Conservation (phyloP, 2,329 filamentous ascomycete species). For the Aspergillus awamori region DNA sequence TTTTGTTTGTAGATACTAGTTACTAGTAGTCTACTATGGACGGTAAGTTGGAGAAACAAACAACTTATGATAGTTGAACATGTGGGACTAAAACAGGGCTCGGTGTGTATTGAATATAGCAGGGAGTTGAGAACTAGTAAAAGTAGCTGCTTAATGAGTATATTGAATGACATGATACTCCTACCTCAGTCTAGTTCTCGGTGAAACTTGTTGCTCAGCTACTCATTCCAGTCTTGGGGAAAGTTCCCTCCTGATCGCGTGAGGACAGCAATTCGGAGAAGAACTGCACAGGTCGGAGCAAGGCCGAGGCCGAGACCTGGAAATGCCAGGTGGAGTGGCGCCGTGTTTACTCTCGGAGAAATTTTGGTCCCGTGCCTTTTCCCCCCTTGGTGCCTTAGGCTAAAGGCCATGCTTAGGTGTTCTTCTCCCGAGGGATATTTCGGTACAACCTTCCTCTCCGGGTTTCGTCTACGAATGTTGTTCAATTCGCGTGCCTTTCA, state of each 20-base stretch:
- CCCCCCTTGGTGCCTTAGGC: background rate
- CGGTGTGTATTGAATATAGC: too few species aligned
- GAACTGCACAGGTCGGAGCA: conserved; percentile 1
- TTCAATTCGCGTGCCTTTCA: background rate
- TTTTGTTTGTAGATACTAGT: too few species aligned
- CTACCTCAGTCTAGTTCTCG: background rate
- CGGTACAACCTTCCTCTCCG: background rate
- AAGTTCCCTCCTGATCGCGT: background rate
- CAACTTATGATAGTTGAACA: too few species aligned
- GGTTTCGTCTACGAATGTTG: background rate
- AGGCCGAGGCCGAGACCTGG: conserved; percentile 1
- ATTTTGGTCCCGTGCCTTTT: background rate
- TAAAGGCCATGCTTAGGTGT: background rate
- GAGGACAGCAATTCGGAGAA: background rate
- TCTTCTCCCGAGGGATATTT: background rate
- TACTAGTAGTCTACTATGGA: too few species aligned
- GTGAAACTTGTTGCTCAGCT: background rate
- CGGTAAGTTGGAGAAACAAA: too few species aligned
- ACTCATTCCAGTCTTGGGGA: background rate
- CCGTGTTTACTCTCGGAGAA: background rate
- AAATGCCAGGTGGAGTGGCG: background rate
- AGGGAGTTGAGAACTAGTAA: too few species aligned
- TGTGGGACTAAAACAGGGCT: too few species aligned
- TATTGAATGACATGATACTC: too few species aligned
- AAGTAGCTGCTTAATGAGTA: too few species aligned